These are phyloP conservation scores for Naganishia randhawae DNA, from an alignment of 768 basidiomycete genomes.

Conservation along the genomic window DNA sequence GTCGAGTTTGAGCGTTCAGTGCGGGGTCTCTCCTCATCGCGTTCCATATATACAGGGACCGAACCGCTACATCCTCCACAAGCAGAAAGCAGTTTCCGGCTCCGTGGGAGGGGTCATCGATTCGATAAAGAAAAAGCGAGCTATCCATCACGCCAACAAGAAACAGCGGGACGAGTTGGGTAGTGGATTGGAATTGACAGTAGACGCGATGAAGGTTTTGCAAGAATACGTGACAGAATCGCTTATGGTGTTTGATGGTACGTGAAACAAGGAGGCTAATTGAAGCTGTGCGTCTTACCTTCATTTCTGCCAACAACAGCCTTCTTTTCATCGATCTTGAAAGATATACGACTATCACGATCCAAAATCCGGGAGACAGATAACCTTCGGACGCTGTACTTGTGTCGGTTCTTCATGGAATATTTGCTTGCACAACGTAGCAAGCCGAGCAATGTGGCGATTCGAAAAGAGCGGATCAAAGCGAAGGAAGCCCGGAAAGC, in stretches of 20 bases:
- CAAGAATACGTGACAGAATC: slow-evolving; percentile 70
- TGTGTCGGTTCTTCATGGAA: slow-evolving; percentile 86
- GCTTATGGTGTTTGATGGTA: slow-evolving; percentile 81
- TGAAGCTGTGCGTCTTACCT: background rate
- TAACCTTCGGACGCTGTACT: slow-evolving; percentile 77
- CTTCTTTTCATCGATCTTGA: slow-evolving; percentile 78
- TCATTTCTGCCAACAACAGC: slow-evolving; percentile 54
- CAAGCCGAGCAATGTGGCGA: slow-evolving; percentile 36
- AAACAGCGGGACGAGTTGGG: slow-evolving; percentile 38
- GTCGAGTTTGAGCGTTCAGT: slow-evolving; percentile 14
- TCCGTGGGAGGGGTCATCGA: slow-evolving; percentile 45
- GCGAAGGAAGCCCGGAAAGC: slow-evolving; percentile 12
- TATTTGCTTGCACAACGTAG: slow-evolving; percentile 68
- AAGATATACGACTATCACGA: slow-evolving; percentile 88
- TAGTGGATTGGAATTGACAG: slow-evolving; percentile 37
- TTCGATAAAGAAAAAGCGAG: slow-evolving; percentile 42
- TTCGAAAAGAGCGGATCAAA: slow-evolving; percentile 10
- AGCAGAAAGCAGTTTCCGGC: slow-evolving; percentile 71
- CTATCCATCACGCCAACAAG: slow-evolving; percentile 25
- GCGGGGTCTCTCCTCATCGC: background rate
- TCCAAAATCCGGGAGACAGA: slow-evolving; percentile 93
- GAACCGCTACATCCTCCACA: slow-evolving; percentile 65
- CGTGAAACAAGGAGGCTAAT: slow-evolving; percentile 43
- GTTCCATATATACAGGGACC: slow-evolving; percentile 42
- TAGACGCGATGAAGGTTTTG: slow-evolving; percentile 54